Evolutionary conservation across 1,284 basidiomycete genomes (phyloP), one percentile per base, ranked within the genome.

Genomic region (Ustilago loliicola): DNA sequence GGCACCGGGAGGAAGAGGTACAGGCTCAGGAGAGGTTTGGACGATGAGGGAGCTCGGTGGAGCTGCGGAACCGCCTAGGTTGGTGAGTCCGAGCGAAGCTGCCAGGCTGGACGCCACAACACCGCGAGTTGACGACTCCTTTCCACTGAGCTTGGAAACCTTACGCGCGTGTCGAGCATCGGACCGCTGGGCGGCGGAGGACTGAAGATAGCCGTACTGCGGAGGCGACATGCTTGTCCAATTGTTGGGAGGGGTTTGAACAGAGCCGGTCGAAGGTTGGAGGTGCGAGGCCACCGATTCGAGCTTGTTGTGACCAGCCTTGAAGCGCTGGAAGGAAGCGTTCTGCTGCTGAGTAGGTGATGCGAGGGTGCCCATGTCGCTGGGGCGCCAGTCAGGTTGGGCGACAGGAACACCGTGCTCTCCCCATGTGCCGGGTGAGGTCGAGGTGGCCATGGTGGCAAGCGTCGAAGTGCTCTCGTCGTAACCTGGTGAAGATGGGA

Each of bases 341-440:
- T 32, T n/a, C 13, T 47, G 69, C 48, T 73, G 67, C 51, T 69
- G 61, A 1, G 61, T 27, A 11, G 75, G 64, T 19, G 75, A 67
- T 3, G 67, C 75, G 9, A 74, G 55, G 10, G 81, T 76, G 30
- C 80, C 80, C 56, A 80, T 68, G 48, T 82, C 80, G 51, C 77
- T 80, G 21, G 80, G 79, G n/a, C 80, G 62, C 65, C 75, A 79
- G 48, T 79, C 66, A 13, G 62, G 53, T 23, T 68, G 74, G 1
- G 60, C 45, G 0, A 61, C 54, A 7, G 69, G 62, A 21, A 81
- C 62, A 34, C 80, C 80, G 29, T 80, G 79, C 53, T 82, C 80
- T 36, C 74, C 80, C 80, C 73, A 81, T 5, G 68, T 77, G 29
- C 58, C 80, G 8, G 61, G 55, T 6, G 72, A 66, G n/a, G 66